Base-by-base conservation (phyloP, 2,329 filamentous ascomycete species). In the Kalaharituber pfeilii region DNA sequence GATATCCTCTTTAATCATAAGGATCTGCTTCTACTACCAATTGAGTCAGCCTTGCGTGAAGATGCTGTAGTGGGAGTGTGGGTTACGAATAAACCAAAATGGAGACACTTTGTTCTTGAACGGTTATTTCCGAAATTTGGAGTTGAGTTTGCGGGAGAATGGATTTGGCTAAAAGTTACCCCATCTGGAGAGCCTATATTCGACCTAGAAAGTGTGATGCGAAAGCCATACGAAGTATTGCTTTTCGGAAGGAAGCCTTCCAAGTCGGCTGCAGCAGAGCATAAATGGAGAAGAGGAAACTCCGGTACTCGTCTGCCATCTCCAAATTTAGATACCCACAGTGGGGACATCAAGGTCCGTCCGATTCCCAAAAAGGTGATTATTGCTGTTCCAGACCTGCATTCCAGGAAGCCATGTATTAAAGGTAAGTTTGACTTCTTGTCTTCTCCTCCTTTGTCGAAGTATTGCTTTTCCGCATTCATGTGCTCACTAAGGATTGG, bases 151-250 rank as follows among this genome's bases (percentile, higher is more conserved):
- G 71, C 77, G 0, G 77, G 80, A 50, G 82, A 88, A 65, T 89
- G 84, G 84, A 73, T 79, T 1, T 91, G 84, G 84, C 66, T 88
- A 50, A 91, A 91, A 66, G 73, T 82, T 9, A 85, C 84, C 0
- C 66, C 67, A 0, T 60, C 66, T 0, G 84, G 84, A 0, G 77
- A 82, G 64, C 80, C 82, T 0, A 71, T 87, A 26, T 76, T 75
- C 56, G 67, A 73, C 28, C 53, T 84, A 1, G 73, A 80, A 28
- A 77, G 76, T 2, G 57, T 67, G 2, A 84, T 80, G 80, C 74
- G 83, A 59, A 86, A 81, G 67, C 84, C 85, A 0, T 89, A 84
- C 73, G 85, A 91, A 67, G 72, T 81, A 50, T 67, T 88, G 24
- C 67, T 89, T 13, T 69, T 89, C 49, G 83, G 65, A 65, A 73